Percentiles rank a stretch among this genome's conserved stretches.
Evolutionary conservation across 2,329 filamentous ascomycete species (phyloP).

Genomic region (Tolypocladium cylindrosporum): DNA sequence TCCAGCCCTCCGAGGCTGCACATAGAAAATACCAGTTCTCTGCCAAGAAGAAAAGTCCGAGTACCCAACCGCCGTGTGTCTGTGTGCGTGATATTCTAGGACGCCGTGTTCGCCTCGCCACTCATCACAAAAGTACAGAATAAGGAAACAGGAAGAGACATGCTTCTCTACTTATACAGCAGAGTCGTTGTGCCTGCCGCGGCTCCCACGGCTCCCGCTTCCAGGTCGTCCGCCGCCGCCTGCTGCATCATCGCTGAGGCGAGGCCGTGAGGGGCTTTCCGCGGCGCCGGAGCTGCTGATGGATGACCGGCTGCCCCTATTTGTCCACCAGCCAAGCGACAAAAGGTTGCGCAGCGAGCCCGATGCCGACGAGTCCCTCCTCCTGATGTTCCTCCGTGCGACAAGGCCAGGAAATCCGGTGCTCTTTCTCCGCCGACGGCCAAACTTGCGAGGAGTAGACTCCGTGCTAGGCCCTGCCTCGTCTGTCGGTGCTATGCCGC

Average conservation of each 20-base stretch:
- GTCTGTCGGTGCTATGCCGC: slow-evolving; percentile 14
- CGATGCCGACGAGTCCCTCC: slow-evolving; percentile 31
- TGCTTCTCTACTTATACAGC: slow-evolving; percentile 19
- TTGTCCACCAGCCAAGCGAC: slow-evolving; percentile 45
- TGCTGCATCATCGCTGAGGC: slow-evolving; percentile 11
- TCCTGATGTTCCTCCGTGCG: slow-evolving; percentile 34
- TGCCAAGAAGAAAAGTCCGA: neutral
- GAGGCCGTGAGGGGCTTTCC: slow-evolving; percentile 4
- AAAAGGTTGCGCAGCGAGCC: slow-evolving; percentile 42
- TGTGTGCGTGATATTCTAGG: neutral
- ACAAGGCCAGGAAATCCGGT: slow-evolving; percentile 54
- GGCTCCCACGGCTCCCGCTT: slow-evolving; percentile 1
- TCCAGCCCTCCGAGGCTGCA: neutral
- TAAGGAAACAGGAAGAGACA: neutral
- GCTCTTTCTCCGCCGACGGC: slow-evolving; percentile 42
- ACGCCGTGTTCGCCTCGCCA: slow-evolving; percentile 5
- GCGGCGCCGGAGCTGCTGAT: slow-evolving; percentile 2
- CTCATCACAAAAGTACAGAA: neutral
- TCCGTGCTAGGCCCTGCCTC: slow-evolving; percentile 20
- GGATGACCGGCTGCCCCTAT: slow-evolving; percentile 4
- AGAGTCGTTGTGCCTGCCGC: slow-evolving; percentile 13
- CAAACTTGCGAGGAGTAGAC: slow-evolving; percentile 18
- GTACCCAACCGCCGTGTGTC: neutral
- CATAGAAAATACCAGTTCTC: neutral
- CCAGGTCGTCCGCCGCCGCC: slow-evolving; percentile 4